Evolutionary conservation across 1,139 yeast species (phyloP).

Genomic region (Zygosaccharomyces pseudobailii): DNA sequence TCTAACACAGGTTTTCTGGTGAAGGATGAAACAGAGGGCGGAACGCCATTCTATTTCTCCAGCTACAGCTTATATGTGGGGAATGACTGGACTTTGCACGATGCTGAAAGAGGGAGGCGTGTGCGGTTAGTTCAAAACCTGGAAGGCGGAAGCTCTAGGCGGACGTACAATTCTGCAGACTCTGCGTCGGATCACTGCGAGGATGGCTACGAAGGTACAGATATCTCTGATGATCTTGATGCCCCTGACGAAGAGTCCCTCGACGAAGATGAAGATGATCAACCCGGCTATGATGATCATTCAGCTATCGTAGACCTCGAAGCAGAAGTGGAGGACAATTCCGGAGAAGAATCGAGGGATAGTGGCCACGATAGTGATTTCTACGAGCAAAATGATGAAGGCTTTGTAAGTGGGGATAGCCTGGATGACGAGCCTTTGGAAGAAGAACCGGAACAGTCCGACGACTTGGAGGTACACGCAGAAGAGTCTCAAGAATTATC

Average conservation of each 20-base stretch:
- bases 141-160: background rate
- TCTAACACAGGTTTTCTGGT: background rate
- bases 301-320: conserved; percentile 11
- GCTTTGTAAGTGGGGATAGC: conserved; percentile 22
- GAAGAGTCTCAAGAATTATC: conserved; percentile 2
- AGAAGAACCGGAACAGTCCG: conserved; percentile 7
- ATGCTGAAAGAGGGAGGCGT: conserved; percentile 4
- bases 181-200: background rate
- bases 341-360: conserved; percentile 6
- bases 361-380: conserved; percentile 19
- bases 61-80: conserved; percentile 4
- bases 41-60: conserved; percentile 4
- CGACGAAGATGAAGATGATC: conserved; percentile 9
- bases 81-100: conserved; percentile 4
- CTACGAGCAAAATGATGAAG: conserved; percentile 21
- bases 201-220: conserved; percentile 1
- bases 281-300: background rate
- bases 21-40: background rate
- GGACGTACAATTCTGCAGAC: background rate
- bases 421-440: conserved; percentile 14
- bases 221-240: conserved; percentile 2
- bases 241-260: conserved; percentile 6
- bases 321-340: conserved; percentile 13
- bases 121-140: background rate
- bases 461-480: conserved; percentile 2